phyloP scores from a whole-genome alignment of 208 protist genomes.

The Trypanosoma theileri region DNA sequence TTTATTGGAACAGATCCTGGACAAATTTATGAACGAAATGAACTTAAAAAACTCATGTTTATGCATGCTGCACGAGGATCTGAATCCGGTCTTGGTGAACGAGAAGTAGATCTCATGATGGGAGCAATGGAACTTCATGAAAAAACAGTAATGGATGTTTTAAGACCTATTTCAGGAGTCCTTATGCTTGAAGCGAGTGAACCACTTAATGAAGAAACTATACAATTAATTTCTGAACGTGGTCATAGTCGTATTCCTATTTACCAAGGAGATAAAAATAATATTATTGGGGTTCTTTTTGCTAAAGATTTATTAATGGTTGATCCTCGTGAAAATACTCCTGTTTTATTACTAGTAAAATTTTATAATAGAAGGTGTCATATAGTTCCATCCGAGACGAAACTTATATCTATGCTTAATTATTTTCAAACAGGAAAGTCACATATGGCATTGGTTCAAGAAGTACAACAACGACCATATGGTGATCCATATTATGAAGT shows the following conservation, averaged over 20 bases:
- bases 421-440: constrained; percentile 93
- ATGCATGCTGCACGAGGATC: constrained; percentile 89
- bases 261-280: constrained; percentile 89
- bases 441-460: constrained; percentile 94
- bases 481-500: constrained; percentile 95
- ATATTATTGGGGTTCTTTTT: constrained; percentile 92
- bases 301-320: constrained; percentile 95
- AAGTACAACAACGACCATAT: constrained; percentile 84
- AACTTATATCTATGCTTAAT: constrained; percentile 94
- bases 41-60: constrained; percentile 96
- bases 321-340: constrained; percentile 93
- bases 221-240: constrained; percentile 90
- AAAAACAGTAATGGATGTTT: constrained; percentile 92
- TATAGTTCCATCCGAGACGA: constrained; percentile 86
- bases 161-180: constrained; percentile 94
- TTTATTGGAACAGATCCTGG: constrained; percentile 93
- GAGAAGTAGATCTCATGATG: constrained; percentile 92
- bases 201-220: constrained; percentile 90
- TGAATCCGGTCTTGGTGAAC: constrained; percentile 82
- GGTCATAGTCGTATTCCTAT: constrained; percentile 95
- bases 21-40: constrained; percentile 94
- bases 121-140: constrained; percentile 94
- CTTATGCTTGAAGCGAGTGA: constrained; percentile 92
- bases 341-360: constrained; percentile 89
- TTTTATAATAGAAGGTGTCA: constrained; percentile 93